A percentile compares a stretch with the other conserved stretches of the same genome.
Conservation (phyloP, 179 eudicot genomes). For the Silene coronaria region DNA sequence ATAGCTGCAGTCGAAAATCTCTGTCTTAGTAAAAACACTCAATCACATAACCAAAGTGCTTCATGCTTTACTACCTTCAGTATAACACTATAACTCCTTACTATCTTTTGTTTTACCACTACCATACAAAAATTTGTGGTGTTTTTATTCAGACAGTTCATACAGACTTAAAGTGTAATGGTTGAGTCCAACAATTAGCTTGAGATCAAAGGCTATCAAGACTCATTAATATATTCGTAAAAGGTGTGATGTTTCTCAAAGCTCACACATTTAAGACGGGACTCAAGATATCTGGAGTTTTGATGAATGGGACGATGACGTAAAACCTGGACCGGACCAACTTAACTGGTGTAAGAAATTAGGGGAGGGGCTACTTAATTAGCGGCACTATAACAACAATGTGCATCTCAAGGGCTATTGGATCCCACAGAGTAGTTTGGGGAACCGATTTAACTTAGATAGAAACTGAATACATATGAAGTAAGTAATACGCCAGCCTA, state of each 20-base stretch:
- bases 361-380: neutral
- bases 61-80: neutral
- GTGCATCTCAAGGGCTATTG: neutral
- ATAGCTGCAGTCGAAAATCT: constrained; percentile 57
- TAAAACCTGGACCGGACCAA: neutral
- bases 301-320: neutral
- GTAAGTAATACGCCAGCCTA: neutral
- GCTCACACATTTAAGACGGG: neutral
- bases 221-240: no score
- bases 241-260: neutral
- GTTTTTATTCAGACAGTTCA: no score
- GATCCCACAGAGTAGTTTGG: neutral
- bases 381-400: neutral
- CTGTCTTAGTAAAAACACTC: constrained; percentile 11
- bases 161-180: no score
- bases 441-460: neutral
- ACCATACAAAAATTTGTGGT: no score
- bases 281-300: neutral
- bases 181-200: no score
- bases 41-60: neutral
- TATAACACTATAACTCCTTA: neutral
- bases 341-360: neutral
- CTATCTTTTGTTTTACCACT: no score
- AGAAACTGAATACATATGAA: neutral
- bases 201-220: no score